Conservation (phyloP, 1,284 basidiomycete species). For the Leccinum fuscescens region DNA sequence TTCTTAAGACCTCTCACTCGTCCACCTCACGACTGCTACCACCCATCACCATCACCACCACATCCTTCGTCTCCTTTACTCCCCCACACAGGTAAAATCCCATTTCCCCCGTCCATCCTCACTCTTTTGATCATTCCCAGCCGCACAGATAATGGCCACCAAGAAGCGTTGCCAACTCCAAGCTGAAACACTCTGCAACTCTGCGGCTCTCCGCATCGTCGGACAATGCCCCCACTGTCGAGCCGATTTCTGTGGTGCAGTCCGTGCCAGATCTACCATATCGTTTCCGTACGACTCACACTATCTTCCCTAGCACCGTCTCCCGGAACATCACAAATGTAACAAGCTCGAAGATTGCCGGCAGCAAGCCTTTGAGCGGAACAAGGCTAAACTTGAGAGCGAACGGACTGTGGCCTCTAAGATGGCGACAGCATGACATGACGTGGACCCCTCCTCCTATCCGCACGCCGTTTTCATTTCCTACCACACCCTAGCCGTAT, state of each 20-base stretch:
- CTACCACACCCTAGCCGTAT: constrained; percentile 11
- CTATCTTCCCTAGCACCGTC: constrained; percentile 60
- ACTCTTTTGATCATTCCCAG: constrained; percentile 1
- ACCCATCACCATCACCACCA: neutral
- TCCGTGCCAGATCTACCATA: constrained; percentile 42
- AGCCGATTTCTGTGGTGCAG: constrained; percentile 71
- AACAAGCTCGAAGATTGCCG: constrained; percentile 76
- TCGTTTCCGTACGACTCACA: constrained; percentile 18
- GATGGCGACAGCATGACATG: constrained; percentile 70
- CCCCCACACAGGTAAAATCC: constrained; percentile 2
- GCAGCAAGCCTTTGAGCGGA: constrained; percentile 81
- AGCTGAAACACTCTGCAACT: constrained; percentile 66
- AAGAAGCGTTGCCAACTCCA: constrained; percentile 85
- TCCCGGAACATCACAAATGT: constrained; percentile 81
- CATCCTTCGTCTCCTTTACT: neutral
- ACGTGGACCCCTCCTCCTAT: constrained; percentile 5
- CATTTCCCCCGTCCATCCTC: neutral
- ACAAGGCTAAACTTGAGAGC: constrained; percentile 82
- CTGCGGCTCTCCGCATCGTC: constrained; percentile 75
- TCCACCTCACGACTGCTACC: neutral
- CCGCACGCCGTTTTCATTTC: neutral
- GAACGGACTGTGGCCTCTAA: constrained; percentile 84
- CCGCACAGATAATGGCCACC: constrained; percentile 52
- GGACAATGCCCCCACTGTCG: constrained; percentile 80
- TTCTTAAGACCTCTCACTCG: constrained; percentile 25